A percentile compares a stretch with the other conserved stretches of the same genome.
phyloP scores from a whole-genome alignment of 495 filamentous ascomycete genomes.

The Penicillium maclennaniae region DNA sequence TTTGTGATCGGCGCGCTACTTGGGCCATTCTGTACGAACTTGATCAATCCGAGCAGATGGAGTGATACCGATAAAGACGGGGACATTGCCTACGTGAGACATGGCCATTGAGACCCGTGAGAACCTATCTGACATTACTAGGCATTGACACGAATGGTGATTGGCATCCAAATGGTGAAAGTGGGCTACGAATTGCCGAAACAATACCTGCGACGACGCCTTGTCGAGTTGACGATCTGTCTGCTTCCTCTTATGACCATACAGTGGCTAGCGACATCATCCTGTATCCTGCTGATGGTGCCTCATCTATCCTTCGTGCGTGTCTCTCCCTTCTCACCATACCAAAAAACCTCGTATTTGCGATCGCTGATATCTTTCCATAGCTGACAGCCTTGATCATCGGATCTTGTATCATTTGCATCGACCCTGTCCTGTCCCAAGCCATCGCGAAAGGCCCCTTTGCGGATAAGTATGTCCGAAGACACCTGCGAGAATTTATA shows the following conservation, averaged over 20 bases:
- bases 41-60: conserved; percentile 46
- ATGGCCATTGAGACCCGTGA: too few species aligned
- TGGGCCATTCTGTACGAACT: conserved; percentile 46
- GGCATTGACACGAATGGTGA: conserved; percentile 49
- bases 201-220: conserved; percentile 26
- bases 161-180: conserved; percentile 51
- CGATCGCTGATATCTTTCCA: neutral
- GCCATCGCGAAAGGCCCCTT: conserved; percentile 61
- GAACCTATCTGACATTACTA: conserved; percentile 6
- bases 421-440: conserved; percentile 58
- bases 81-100: conserved; percentile 43
- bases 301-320: conserved; percentile 33
- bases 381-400: conserved; percentile 55
- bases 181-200: conserved; percentile 33
- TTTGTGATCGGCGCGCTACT: conserved; percentile 46
- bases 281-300: conserved; percentile 34
- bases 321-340: neutral
- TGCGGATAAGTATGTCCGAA: conserved; percentile 55
- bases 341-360: too few species aligned
- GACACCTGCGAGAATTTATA: conserved; percentile 58
- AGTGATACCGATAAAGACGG: conserved; percentile 28
- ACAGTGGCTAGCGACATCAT: conserved; percentile 34
- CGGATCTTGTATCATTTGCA: conserved; percentile 58
- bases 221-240: conserved; percentile 34
- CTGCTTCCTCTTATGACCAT: conserved; percentile 38